Percentiles rank a stretch among this genome's conserved stretches.
Conservation (phyloP, 2,329 filamentous ascomycete species). For the Fonsecaea pugnacius region DNA sequence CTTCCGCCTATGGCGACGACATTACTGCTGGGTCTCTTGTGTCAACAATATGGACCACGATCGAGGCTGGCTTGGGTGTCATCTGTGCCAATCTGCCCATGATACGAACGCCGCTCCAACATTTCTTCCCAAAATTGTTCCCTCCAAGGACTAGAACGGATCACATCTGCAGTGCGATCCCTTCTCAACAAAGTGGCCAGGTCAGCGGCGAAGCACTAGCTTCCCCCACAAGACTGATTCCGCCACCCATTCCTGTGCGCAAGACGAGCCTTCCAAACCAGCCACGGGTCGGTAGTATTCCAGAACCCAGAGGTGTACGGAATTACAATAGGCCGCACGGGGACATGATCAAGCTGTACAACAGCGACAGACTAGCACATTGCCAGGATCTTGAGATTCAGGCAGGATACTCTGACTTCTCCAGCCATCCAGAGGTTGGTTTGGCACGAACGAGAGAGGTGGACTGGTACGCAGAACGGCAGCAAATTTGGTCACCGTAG, state of each 20-base stretch:
- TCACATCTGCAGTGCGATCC: slow-evolving; percentile 16
- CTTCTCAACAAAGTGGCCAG: slow-evolving; percentile 14
- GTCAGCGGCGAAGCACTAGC: slow-evolving; percentile 14
- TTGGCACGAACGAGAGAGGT: background rate
- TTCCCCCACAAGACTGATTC: slow-evolving; percentile 6
- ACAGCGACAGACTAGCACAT: background rate
- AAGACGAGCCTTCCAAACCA: slow-evolving; percentile 18
- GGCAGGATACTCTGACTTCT: background rate
- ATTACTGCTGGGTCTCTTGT: slow-evolving; percentile 39
- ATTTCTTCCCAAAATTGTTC: slow-evolving; percentile 30
- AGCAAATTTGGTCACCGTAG: slow-evolving; percentile 6
- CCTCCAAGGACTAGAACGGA: slow-evolving; percentile 21
- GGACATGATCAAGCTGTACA: background rate
- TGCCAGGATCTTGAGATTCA: background rate
- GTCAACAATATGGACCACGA: slow-evolving; percentile 45
- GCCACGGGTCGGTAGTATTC: background rate
- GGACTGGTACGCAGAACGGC: slow-evolving; percentile 4
- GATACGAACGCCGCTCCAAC: slow-evolving; percentile 41
- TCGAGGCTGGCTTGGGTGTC: slow-evolving; percentile 46
- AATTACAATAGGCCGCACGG: background rate
- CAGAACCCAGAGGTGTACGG: background rate
- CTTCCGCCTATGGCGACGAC: slow-evolving; percentile 36
- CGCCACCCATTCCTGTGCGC: background rate
- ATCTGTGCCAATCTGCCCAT: slow-evolving; percentile 48
- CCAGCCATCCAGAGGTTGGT: background rate